Evolutionary conservation across 768 basidiomycete genomes (phyloP).

Genomic region (Pulveroboletus sp.): DNA sequence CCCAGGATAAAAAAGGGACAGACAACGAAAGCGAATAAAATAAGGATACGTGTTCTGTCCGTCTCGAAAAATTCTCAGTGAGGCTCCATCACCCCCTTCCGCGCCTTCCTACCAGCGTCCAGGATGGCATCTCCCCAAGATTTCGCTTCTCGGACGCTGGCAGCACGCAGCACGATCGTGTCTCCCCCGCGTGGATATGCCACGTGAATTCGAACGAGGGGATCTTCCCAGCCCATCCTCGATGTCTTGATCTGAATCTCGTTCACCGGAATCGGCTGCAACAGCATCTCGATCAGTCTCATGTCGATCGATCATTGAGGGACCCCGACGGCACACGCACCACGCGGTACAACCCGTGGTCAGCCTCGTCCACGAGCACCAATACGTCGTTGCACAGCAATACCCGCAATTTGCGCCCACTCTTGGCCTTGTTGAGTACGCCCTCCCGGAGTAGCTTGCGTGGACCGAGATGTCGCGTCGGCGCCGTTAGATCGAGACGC

Average conservation of each 20-base stretch:
- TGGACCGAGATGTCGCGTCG: conserved; percentile 81
- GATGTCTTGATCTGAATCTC: conserved; percentile 58
- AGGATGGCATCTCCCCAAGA: conserved; percentile 45
- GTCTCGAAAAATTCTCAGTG: too few relatives aligned
- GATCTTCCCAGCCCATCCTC: conserved; percentile 56
- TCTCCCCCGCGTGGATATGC: conserved; percentile 75
- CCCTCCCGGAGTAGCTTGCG: conserved; percentile 81
- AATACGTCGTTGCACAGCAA: conserved; percentile 90
- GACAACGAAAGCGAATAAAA: background rate
- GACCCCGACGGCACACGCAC: conserved; percentile 40
- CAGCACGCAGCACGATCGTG: conserved; percentile 54
- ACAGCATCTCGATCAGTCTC: background rate
- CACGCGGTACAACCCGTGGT: conserved; percentile 76
- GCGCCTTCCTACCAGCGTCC: conserved; percentile 11
- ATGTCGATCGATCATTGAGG: background rate
- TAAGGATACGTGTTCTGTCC: conserved; percentile 9
- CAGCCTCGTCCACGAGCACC: conserved; percentile 72
- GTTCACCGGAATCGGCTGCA: conserved; percentile 69
- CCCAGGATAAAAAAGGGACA: background rate
- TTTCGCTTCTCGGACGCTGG: conserved; percentile 56
- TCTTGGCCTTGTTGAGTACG: conserved; percentile 72
- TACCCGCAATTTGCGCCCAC: conserved; percentile 68
- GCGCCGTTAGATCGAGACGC: conserved; percentile 85
- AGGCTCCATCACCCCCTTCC: conserved; percentile 12
- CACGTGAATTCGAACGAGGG: conserved; percentile 60